Conservation (phyloP, 495 filamentous ascomycete species). For the Annulohypoxylon nitens region DNA sequence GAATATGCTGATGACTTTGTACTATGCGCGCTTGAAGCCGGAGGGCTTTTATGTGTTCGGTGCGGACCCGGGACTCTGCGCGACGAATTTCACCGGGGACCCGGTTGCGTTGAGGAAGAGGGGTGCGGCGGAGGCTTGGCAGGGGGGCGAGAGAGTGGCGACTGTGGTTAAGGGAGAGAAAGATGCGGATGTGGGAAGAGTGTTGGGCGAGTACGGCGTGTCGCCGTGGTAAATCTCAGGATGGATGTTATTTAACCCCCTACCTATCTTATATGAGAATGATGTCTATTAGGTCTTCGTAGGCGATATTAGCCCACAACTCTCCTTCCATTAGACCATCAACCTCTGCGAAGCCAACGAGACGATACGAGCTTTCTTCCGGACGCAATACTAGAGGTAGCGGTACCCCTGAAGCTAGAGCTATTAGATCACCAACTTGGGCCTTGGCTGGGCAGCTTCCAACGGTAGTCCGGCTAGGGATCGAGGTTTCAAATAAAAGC, state of each 20-base stretch:
- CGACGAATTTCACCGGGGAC: constrained; percentile 34
- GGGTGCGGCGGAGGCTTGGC: constrained; percentile 46
- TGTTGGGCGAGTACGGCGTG: constrained; percentile 49
- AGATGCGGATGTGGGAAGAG: constrained; percentile 49
- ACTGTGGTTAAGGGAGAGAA: constrained; percentile 50
- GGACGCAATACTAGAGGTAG: constrained; percentile 19
- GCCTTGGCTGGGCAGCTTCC: not conserved
- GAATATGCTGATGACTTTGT: constrained; percentile 55
- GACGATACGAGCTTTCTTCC: constrained; percentile 8
- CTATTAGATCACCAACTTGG: constrained; percentile 15
- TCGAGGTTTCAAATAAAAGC: constrained; percentile 5
- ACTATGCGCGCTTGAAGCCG: constrained; percentile 32
- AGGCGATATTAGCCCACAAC: not conserved
- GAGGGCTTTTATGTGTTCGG: constrained; percentile 37
- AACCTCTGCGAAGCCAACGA: constrained; percentile 22
- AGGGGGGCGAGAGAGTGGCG: constrained; percentile 49
- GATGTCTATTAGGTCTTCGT: constrained; percentile 9
- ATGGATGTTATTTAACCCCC: too few relatives aligned
- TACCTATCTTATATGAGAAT: not conserved
- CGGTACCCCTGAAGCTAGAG: constrained; percentile 9
- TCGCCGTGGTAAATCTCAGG: constrained; percentile 16
- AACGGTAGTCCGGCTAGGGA: not conserved
- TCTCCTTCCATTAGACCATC: constrained; percentile 24
- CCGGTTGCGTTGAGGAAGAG: constrained; percentile 44
- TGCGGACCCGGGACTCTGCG: constrained; percentile 35